Base-by-base conservation (phyloP, 768 basidiomycete species). In the Russula sp. region DNA sequence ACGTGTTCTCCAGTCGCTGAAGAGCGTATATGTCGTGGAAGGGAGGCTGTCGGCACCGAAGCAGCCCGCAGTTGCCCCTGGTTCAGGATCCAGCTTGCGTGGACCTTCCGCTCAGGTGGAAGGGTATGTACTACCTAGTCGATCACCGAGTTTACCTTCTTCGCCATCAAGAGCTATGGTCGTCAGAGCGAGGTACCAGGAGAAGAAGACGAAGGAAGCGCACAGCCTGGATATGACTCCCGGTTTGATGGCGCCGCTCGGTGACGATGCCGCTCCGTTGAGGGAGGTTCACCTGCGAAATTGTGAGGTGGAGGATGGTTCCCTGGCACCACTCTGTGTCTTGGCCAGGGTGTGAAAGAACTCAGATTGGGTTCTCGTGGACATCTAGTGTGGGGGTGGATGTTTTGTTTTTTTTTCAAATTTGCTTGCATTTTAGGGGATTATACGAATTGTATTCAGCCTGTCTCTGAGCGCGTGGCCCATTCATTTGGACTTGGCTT, bases 181-280 rank as follows among this genome's bases (percentile, higher is more conserved):
- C 11, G 16, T 45, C 22, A 40, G 14, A 14, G 4, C 40, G 40
- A 34, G 14, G 7, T 2, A 10, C 7, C 44, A 31, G 54, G 35
- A 3, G 55, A 51, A n/a, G n/a, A n/a, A 44, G 31, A 56, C 31
- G 8, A 48, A n/a, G 13, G 55, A 44, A 27, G 31, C n/a, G 20
- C 39, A 32, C 11, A 18, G 49, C 16, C 31, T 51, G 55, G 55
- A 62, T 32, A 11, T 52, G 55, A 57, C 49, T 31, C 50, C 61
- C 14, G 50, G 55, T 3, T 52, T 57, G 49, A 62, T 57, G 55
- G 55, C 55, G 9, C 49, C 57, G 42, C 61, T 62, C 10, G 31
- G 4, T 9, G 49, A 16, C 6, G 18, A 34, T 4, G 4, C 55
- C 7, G 3, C 42, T 9, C 40, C 13, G 6, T n/a, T 8, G 20